Base-by-base conservation (phyloP, 139 green algal species). In the Nannochloris sp. region DNA sequence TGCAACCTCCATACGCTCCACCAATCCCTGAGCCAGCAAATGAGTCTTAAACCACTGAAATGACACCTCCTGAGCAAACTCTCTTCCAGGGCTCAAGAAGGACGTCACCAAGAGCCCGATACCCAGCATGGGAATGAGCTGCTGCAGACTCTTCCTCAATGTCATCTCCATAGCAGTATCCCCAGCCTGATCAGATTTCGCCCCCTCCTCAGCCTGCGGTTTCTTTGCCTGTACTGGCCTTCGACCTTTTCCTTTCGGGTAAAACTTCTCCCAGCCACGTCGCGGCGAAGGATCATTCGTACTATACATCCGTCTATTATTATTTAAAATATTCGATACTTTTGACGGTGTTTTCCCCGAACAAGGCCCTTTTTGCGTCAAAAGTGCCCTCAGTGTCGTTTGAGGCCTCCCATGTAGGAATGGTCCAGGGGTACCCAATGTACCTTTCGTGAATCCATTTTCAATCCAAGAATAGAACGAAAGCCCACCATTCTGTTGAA, bases 11-110 rank as follows among this genome's bases (percentile, higher is more conserved):
- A 98, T 55, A 21, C 75, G 75, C 4, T 91, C 78, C 18, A 98
- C 92, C 21, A 84, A 36, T 2, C 84, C 87, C 37, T 72, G 68
- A 18, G 83, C 79, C 59, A 98, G 79, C 70, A 98, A 70, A 46
- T 90, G 78, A 29, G 74, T 87, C 54, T 88, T 83, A 78, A 97
- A 97, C 71, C 89, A 70, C 51, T 83, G 88, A 74, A 95, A 97
- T 51, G 72, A 87, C 57, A 96, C 90, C 75, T 97, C 89, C 61
- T 89, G 78, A 9, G 58, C 78, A 14, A 80, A 67, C 12, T 74
- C 58, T 16, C 72, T 51, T 14, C 67, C 61, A 18, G 64, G 31
- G 43, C 44, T 60, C 16, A 70, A 9, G 46, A 82, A 53, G n/a
- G 53, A 62, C 24, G 54, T 56, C 21, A 66, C 68, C 43, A 67